These are phyloP conservation scores for Ceraceosorus guamensis DNA, from an alignment of 1,284 basidiomycete genomes.

Conservation along the genomic window DNA sequence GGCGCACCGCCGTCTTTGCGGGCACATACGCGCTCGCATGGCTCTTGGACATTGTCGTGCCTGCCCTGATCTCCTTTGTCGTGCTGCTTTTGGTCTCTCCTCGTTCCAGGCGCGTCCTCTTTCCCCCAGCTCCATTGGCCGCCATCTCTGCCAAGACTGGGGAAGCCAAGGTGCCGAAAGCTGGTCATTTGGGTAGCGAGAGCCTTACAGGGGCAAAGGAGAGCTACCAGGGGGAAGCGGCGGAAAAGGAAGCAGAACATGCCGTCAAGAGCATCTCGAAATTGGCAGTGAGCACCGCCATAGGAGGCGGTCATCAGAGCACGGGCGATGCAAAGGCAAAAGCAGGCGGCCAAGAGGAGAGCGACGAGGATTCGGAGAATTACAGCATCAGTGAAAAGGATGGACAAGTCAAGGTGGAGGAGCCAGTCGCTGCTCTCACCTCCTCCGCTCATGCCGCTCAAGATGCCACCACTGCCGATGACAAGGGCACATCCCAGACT, in stretches of 20 bases:
- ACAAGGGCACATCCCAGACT: background rate
- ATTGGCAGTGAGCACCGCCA: conserved; percentile 50
- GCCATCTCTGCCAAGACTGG: conserved; percentile 46
- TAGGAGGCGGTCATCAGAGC: conserved; percentile 40
- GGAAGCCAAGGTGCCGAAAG: conserved; percentile 35
- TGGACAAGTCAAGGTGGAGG: conserved; percentile 1
- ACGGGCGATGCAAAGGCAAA: conserved; percentile 6
- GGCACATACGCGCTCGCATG: conserved; percentile 17
- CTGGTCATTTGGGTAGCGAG: conserved; percentile 36
- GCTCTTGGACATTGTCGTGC: conserved; percentile 14
- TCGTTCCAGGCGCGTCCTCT: conserved; percentile 51
- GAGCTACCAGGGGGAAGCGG: conserved; percentile 52
- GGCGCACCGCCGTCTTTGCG: conserved; percentile 51
- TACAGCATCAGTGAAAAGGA: conserved; percentile 10
- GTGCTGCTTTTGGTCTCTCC: conserved; percentile 53
- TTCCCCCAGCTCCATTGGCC: conserved; percentile 54
- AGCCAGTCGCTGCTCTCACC: background rate
- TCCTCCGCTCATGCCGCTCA: background rate
- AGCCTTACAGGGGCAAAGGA: conserved; percentile 43
- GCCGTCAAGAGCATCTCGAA: conserved; percentile 50
- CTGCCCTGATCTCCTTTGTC: conserved; percentile 42
- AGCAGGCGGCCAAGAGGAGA: background rate
- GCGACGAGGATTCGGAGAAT: conserved; percentile 9
- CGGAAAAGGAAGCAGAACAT: conserved; percentile 52
- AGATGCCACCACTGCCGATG: background rate